Evolutionary conservation across 169 alveolate genomes (phyloP).

Genomic region (Plasmodium relictum): DNA sequence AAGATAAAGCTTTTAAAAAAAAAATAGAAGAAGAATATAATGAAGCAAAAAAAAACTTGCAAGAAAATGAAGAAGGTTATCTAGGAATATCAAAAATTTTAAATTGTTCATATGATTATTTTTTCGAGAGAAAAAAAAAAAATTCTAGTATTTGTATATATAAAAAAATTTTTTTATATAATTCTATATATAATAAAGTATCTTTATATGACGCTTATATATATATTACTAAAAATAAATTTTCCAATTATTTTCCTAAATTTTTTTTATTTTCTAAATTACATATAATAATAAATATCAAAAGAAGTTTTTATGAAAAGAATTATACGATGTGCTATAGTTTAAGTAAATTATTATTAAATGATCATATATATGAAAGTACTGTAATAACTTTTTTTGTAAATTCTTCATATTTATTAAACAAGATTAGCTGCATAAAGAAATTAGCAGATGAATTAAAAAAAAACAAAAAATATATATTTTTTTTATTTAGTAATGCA

Average conservation of each 20-base stretch:
- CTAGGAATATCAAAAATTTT: not conserved
- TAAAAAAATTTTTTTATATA: constrained; percentile 44
- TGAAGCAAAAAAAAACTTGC: not conserved
- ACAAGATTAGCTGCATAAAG: constrained; percentile 56
- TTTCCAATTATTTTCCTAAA: constrained; percentile 67
- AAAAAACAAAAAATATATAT: constrained; percentile 36
- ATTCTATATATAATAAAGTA: constrained; percentile 36
- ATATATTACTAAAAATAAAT: constrained; percentile 40
- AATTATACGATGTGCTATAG: constrained; percentile 61
- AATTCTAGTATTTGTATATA: constrained; percentile 9
- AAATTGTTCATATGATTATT: not conserved
- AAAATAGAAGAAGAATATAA: not conserved
- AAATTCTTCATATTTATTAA: constrained; percentile 56
- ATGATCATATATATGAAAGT: constrained; percentile 49
- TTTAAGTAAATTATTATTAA: constrained; percentile 49
- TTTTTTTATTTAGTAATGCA: constrained; percentile 64
- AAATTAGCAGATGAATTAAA: constrained; percentile 56
- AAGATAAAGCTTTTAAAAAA: not conserved
- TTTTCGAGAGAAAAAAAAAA: not conserved
- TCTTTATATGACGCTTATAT: constrained; percentile 55
- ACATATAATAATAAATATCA: constrained; percentile 54
- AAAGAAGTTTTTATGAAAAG: constrained; percentile 72
- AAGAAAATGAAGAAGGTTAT: constrained; percentile 8
- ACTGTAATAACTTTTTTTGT: constrained; percentile 60
- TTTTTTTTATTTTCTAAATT: constrained; percentile 60